phyloP scores from a whole-genome alignment of 164 flowering plant species.

The Amborella trichopoda region DNA sequence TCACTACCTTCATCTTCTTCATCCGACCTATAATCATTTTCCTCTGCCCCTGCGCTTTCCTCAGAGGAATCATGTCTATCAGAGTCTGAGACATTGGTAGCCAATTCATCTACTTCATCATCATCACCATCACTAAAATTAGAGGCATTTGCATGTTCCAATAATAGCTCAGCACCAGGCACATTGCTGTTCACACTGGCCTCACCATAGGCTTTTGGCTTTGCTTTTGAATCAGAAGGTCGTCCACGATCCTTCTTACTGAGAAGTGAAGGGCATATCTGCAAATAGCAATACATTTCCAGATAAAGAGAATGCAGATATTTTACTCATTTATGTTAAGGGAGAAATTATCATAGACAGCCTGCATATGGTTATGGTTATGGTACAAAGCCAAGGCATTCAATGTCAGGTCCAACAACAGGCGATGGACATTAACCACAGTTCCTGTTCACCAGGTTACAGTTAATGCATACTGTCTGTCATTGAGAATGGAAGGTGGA shows the following conservation, averaged over 20 bases:
- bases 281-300: too few relatives aligned
- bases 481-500: too few relatives aligned
- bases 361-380: too few relatives aligned
- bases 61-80: not conserved
- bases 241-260: conserved; percentile 90
- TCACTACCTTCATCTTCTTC: conserved; percentile 6
- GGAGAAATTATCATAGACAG: too few relatives aligned
- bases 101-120: conserved; percentile 14
- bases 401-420: too few relatives aligned
- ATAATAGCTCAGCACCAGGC: conserved; percentile 62
- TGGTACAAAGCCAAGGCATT: too few relatives aligned
- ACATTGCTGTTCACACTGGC: conserved; percentile 43
- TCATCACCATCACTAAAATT: conserved; percentile 7
- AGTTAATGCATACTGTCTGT: too few relatives aligned
- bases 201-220: conserved; percentile 87
- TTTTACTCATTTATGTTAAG: too few relatives aligned
- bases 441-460: too few relatives aligned
- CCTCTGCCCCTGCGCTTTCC: not conserved
- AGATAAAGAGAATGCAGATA: too few relatives aligned
- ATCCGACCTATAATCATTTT: conserved; percentile 9
- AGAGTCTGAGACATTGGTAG: conserved; percentile 13
- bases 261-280: conserved; percentile 82
- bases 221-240: conserved; percentile 65
- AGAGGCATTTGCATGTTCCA: conserved; percentile 7
- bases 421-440: too few relatives aligned